These are phyloP conservation scores for Volvariella volvacea DNA, from an alignment of 1,284 basidiomycete species.

Conservation along the genomic window DNA sequence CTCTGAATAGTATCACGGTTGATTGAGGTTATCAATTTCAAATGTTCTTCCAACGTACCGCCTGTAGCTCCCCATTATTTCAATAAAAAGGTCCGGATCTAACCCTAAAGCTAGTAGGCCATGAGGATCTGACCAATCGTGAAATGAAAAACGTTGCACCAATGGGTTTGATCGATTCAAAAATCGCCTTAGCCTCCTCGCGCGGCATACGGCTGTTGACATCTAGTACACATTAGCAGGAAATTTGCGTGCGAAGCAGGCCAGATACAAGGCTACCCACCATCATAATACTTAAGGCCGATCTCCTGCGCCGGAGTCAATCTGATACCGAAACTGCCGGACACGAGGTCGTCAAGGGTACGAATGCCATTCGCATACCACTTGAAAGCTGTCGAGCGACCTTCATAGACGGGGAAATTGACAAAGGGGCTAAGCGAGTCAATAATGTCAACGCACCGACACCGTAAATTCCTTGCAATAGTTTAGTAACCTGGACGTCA, in stretches of 20 bases:
- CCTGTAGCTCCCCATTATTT: conserved; percentile 89
- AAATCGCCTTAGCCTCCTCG: conserved; percentile 69
- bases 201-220: conserved; percentile 81
- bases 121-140: neutral
- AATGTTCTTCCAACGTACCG: conserved; percentile 34
- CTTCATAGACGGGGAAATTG: conserved; percentile 24
- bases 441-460: conserved; percentile 49
- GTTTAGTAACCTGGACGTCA: conserved; percentile 42
- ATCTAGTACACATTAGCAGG: conserved; percentile 34
- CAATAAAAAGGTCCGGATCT: conserved; percentile 67
- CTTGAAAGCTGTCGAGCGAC: conserved; percentile 53
- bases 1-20: conserved; percentile 34
- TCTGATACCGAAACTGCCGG: conserved; percentile 51
- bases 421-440: conserved; percentile 1
- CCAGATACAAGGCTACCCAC: conserved; percentile 25
- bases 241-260: neutral
- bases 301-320: conserved; percentile 66
- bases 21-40: too few relatives aligned
- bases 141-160: conserved; percentile 32
- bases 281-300: conserved; percentile 75
- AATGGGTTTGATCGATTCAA: conserved; percentile 60
- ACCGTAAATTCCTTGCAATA: conserved; percentile 80
- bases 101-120: conserved; percentile 52
- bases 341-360: conserved; percentile 67
- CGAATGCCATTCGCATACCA: conserved; percentile 78